These are phyloP conservation scores for Hirschioporus abietinus DNA, from an alignment of 768 basidiomycete genomes.

Conservation along the genomic window DNA sequence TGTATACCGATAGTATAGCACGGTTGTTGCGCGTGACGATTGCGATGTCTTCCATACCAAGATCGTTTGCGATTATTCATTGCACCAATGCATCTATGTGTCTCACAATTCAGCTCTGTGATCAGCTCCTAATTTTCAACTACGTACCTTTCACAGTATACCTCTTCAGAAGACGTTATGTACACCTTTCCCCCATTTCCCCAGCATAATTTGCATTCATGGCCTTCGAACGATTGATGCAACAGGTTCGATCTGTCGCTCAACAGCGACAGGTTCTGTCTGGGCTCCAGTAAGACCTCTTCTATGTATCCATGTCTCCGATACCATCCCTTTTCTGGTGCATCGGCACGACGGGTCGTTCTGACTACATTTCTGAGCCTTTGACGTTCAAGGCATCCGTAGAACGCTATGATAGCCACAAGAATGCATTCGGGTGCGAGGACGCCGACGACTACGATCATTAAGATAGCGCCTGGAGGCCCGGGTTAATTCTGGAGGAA, in stretches of 20 bases:
- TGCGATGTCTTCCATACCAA: too few species aligned
- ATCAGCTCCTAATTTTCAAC: too few species aligned
- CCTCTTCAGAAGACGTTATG: background rate
- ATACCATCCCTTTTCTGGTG: background rate
- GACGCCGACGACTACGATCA: background rate
- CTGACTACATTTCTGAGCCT: too few species aligned
- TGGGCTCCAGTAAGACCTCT: background rate
- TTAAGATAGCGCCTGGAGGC: background rate
- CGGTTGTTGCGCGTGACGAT: too few species aligned
- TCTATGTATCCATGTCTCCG: background rate
- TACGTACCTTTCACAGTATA: background rate
- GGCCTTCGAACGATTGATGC: background rate
- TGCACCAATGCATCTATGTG: background rate
- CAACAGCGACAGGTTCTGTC: background rate
- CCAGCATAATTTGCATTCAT: background rate
- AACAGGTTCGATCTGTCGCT: background rate
- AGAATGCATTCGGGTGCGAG: background rate
- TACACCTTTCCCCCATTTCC: background rate
- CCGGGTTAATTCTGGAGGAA: background rate
- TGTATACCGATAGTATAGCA: too few species aligned
- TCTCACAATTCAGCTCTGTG: background rate
- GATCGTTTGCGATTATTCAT: too few species aligned
- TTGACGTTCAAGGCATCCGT: background rate
- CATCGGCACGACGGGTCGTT: background rate
- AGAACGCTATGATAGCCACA: background rate